Evolutionary conservation across 495 filamentous ascomycete species (phyloP).

Genomic region (Penicillium atrosanguineum): DNA sequence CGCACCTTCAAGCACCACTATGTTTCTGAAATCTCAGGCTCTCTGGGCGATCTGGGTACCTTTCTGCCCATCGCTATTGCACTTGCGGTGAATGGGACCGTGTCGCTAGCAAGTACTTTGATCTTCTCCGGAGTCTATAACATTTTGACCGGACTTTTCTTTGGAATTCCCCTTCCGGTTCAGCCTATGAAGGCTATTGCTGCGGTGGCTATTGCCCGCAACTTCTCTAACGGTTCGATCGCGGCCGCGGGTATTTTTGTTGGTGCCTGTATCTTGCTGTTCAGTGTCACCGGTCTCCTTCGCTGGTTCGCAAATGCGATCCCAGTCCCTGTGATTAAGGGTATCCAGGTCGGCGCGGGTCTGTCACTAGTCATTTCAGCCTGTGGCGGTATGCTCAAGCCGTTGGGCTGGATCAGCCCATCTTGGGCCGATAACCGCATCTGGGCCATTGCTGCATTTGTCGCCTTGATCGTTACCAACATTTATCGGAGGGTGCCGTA

Average conservation of each 20-base stretch:
- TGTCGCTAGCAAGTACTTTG: conserved; percentile 79
- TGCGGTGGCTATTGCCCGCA: conserved; percentile 72
- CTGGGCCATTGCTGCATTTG: conserved; percentile 68
- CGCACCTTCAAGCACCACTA: conserved; percentile 53
- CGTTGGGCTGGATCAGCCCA: conserved; percentile 56
- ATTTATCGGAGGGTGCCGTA: conserved; percentile 64
- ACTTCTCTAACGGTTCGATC: conserved; percentile 63
- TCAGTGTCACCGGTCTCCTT: conserved; percentile 74
- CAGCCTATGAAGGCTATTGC: conserved; percentile 94
- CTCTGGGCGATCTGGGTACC: conserved; percentile 87
- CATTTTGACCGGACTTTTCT: conserved; percentile 73
- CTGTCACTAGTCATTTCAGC: conserved; percentile 75
- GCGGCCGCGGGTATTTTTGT: conserved; percentile 80
- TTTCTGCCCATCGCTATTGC: conserved; percentile 86
- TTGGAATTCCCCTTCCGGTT: conserved; percentile 83
- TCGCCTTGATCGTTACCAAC: conserved; percentile 63
- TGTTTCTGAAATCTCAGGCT: conserved; percentile 81
- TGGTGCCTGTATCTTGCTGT: conserved; percentile 63
- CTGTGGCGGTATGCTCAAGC: conserved; percentile 58
- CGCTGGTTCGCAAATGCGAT: conserved; percentile 66
- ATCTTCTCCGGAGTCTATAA: conserved; percentile 87
- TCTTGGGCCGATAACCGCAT: conserved; percentile 69
- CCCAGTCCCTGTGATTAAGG: conserved; percentile 84
- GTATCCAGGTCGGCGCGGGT: conserved; percentile 90
- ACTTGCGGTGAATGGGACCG: conserved; percentile 67